These are phyloP conservation scores for Lunularia cruciata DNA, from an alignment of 225 moss, liverwort and hornwort genomes.

Conservation along the genomic window DNA sequence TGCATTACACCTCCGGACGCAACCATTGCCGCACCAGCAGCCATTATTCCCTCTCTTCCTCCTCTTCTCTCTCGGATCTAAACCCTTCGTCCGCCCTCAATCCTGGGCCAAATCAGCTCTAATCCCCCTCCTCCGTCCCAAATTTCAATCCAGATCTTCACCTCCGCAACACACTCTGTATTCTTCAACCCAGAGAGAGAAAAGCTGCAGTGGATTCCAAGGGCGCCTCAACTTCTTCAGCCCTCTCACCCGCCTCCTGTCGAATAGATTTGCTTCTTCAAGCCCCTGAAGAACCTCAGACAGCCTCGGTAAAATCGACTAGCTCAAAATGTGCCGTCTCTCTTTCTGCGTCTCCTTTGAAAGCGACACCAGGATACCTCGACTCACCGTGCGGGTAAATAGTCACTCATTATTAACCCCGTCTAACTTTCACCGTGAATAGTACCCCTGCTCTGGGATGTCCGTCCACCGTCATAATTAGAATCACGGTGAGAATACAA, in stretches of 20 bases:
- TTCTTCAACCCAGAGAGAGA: not conserved
- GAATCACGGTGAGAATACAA: no score
- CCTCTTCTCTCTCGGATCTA: not conserved
- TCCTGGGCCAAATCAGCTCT: not conserved
- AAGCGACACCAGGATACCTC: not conserved
- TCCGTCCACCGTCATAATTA: no score
- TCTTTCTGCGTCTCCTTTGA: not conserved
- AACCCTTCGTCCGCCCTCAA: not conserved
- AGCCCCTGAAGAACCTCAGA: not conserved
- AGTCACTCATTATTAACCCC: no score
- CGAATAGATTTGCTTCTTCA: not conserved
- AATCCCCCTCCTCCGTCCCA: not conserved
- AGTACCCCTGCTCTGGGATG: no score
- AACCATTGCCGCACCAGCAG: conserved; percentile 38
- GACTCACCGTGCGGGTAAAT: not conserved
- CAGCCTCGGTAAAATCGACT: not conserved
- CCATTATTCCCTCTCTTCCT: conserved; percentile 20
- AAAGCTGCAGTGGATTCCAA: not conserved
- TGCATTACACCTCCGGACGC: conserved; percentile 26
- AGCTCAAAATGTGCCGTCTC: not conserved
- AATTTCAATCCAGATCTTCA: not conserved
- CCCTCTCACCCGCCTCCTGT: not conserved
- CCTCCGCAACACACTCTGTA: not conserved
- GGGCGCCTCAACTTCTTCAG: no score
- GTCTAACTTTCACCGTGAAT: no score